phyloP scores from a whole-genome alignment of 176 grass and related monocot genomes.

The Chrysopogon serrulatus region DNA sequence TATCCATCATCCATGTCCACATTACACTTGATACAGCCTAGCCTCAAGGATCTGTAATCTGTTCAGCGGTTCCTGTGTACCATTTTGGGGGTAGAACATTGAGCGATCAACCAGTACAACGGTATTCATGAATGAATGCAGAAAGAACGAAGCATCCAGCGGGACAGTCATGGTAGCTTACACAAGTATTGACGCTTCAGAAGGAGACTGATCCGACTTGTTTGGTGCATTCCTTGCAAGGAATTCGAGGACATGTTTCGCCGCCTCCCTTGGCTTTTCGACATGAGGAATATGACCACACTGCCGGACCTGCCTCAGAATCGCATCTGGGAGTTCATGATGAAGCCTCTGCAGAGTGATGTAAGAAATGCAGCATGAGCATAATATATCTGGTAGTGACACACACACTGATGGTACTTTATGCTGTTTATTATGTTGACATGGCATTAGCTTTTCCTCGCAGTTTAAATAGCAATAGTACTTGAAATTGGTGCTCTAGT shows the following conservation, averaged over 20 bases:
- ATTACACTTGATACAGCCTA: neutral
- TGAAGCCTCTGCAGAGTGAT: conserved; percentile 69
- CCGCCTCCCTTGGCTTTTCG: conserved; percentile 63
- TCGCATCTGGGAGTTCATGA: conserved; percentile 57
- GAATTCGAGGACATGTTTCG: conserved; percentile 53
- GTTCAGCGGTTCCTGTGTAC: conserved; percentile 26
- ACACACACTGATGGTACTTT: neutral
- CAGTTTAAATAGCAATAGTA: neutral
- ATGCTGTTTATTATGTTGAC: neutral
- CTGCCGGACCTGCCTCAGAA: conserved; percentile 44
- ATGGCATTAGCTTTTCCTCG: neutral
- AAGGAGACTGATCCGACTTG: neutral
- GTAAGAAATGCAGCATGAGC: neutral
- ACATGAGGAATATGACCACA: conserved; percentile 94
- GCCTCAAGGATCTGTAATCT: neutral
- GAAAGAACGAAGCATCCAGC: neutral
- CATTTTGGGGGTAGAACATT: neutral
- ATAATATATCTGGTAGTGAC: neutral
- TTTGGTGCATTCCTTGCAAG: conserved; percentile 7
- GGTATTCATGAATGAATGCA: neutral
- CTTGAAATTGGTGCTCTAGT: neutral
- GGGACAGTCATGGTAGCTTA: neutral
- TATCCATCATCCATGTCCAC: neutral
- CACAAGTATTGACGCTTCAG: neutral
- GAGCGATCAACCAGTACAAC: neutral